These are phyloP conservation scores for Coniochaeta sp. DNA, from an alignment of 2,329 filamentous ascomycete genomes.

Conservation along the genomic window DNA sequence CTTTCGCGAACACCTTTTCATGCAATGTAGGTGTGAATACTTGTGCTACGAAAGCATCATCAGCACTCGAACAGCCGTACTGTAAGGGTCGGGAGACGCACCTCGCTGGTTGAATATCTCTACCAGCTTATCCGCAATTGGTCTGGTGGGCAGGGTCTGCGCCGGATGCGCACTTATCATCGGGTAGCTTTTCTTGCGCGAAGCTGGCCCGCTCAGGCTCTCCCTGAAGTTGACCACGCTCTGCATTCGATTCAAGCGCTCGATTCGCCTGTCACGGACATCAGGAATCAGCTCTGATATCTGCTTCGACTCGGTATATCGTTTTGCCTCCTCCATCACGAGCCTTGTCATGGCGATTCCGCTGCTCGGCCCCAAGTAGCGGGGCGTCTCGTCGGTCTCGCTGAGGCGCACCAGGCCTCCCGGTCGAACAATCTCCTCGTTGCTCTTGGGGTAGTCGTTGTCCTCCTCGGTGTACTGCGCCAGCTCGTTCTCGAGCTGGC, in stretches of 20 bases:
- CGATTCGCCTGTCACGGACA: constrained; percentile 48
- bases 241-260: constrained; percentile 56
- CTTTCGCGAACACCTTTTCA: constrained; percentile 68
- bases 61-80: neutral
- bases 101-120: constrained; percentile 83
- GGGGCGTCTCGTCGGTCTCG: constrained; percentile 76
- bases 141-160: constrained; percentile 63
- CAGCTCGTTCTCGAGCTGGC: constrained; percentile 74
- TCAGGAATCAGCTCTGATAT: constrained; percentile 90
- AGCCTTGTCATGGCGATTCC: constrained; percentile 92
- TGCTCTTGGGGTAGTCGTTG: constrained; percentile 58
- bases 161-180: constrained; percentile 83
- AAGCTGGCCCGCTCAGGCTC: constrained; percentile 43
- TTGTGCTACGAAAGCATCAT: constrained; percentile 54
- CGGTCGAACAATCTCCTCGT: constrained; percentile 80
- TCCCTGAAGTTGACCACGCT: constrained; percentile 46
- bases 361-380: constrained; percentile 88
- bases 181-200: constrained; percentile 78
- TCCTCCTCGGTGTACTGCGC: constrained; percentile 73
- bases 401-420: constrained; percentile 79
- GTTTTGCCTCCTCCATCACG: constrained; percentile 94
- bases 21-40: constrained; percentile 83
- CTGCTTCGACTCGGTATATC: constrained; percentile 81
- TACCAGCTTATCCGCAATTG: constrained; percentile 70
- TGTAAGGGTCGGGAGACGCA: constrained; percentile 28